Base-by-base conservation (phyloP, 257 asterid species). In the Cinchona pubescens region DNA sequence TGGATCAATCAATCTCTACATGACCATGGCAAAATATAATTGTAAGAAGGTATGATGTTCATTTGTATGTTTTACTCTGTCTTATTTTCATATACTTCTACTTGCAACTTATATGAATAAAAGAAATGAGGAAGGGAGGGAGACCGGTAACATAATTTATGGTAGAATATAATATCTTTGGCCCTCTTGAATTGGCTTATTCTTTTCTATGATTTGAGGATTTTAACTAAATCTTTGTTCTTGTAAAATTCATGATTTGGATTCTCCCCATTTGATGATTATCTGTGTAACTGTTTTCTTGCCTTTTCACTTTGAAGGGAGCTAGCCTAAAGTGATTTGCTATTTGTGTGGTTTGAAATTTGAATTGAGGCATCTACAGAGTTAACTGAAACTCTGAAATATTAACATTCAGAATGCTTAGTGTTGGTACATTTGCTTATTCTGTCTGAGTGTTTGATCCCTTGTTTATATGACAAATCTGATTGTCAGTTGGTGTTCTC, bases 401-500 rank as follows among this genome's bases (percentile, higher is more conserved):
- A 56, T 3, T 25, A 35, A 60, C 61, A 76, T 69, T 16, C 42
- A 11, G 53, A 40, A 21, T 49, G 48, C 51, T 2, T 35, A 60
- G 37, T 72, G 49, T 23, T 32, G 16, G 45, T 60, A 60, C 53
- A 21, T 13, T 45, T 55, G 70, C 37, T 18, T 37, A 71, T 12
- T 64, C 25, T 73, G 29, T 63, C 30, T 19, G 37, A 43, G 7
- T 11, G 49, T 32, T 69, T 35, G 37, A 51, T 75, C 45, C 63
- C 30, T 40, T 77, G 56, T 64, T 80, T 64, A 66, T 21, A 19
- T 58, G 19, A 42, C 23, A 25, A 60, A 65, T 79, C 16, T 49
- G 70, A 27, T n/a, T 82, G 63, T 73, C 75, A 94, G 99, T 79
- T 94, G 92, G 97, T 94, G 71, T 94, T 94, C 85, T 94, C 97